Conservation (phyloP, 2,329 filamentous ascomycete species). For the Aspergillus costaricaensis region DNA sequence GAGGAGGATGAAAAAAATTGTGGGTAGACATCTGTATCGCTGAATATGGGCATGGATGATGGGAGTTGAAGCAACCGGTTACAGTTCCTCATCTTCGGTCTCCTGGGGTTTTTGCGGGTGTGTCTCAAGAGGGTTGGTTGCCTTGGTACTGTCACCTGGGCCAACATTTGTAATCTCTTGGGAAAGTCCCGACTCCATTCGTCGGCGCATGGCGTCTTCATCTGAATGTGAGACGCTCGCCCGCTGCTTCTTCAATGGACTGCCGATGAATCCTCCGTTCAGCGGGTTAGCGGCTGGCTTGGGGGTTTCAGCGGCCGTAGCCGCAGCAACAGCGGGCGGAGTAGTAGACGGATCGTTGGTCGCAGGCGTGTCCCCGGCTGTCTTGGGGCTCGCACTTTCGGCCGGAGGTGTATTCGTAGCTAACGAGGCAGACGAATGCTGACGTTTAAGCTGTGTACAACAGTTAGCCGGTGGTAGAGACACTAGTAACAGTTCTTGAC, state of each 20-base stretch:
- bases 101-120: slow-evolving; percentile 19
- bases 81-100: slow-evolving; percentile 36
- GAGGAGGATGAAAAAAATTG: neutral
- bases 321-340: slow-evolving; percentile 32
- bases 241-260: slow-evolving; percentile 51
- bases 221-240: slow-evolving; percentile 48
- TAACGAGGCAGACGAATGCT: slow-evolving; percentile 62
- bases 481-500: slow-evolving; percentile 19
- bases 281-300: slow-evolving; percentile 27
- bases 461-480: slow-evolving; percentile 11
- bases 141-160: slow-evolving; percentile 12
- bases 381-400: slow-evolving; percentile 40
- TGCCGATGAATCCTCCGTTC: slow-evolving; percentile 45
- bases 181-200: slow-evolving; percentile 44
- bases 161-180: slow-evolving; percentile 34
- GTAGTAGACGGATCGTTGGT: slow-evolving; percentile 37
- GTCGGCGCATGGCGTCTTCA: slow-evolving; percentile 41
- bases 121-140: slow-evolving; percentile 22
- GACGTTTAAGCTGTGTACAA: slow-evolving; percentile 60
- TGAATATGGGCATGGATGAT: neutral
- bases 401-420: slow-evolving; percentile 37
- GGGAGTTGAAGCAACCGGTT: slow-evolving; percentile 2
- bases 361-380: slow-evolving; percentile 39
- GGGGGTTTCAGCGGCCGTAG: slow-evolving; percentile 23
- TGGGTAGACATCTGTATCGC: neutral